phyloP scores from a whole-genome alignment of 345 rosid genomes.

The Brassica nigra region DNA sequence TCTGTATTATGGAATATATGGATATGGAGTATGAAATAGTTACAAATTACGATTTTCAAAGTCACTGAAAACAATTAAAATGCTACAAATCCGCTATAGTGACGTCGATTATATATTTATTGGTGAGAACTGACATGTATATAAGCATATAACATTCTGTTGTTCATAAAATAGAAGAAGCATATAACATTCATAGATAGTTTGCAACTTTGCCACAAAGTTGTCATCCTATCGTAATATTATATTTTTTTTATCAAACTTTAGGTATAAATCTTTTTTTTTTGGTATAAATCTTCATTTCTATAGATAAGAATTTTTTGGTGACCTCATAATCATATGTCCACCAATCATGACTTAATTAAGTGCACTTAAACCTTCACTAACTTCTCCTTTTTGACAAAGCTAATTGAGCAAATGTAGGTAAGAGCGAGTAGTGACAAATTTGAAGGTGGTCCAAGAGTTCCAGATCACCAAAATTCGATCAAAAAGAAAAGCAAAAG shows the following conservation, averaged over 20 bases:
- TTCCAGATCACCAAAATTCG: not conserved
- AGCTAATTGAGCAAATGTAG: not conserved
- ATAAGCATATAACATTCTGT: not conserved
- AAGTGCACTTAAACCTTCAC: not conserved
- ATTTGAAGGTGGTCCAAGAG: not conserved
- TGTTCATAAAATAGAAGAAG: too few relatives aligned
- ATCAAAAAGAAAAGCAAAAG: constrained; percentile 15
- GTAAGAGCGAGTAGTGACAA: not conserved
- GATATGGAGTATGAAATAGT: not conserved
- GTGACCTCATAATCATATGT: not conserved
- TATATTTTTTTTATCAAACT: too few relatives aligned
- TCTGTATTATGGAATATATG: not conserved
- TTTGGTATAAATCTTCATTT: too few relatives aligned
- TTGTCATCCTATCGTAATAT: too few relatives aligned
- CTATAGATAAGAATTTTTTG: not conserved
- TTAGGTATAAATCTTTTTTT: too few relatives aligned
- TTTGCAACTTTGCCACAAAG: too few relatives aligned
- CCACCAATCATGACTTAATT: not conserved
- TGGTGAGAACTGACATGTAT: not conserved
- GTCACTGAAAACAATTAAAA: not conserved
- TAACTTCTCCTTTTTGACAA: not conserved
- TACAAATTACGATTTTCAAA: not conserved
- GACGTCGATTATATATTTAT: not conserved
- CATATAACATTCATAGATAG: too few relatives aligned
- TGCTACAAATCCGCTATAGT: not conserved